Evolutionary conservation across 208 protist genomes (phyloP), one percentile per base, ranked within the genome.

Genomic region (Trypanosoma scelopori): DNA sequence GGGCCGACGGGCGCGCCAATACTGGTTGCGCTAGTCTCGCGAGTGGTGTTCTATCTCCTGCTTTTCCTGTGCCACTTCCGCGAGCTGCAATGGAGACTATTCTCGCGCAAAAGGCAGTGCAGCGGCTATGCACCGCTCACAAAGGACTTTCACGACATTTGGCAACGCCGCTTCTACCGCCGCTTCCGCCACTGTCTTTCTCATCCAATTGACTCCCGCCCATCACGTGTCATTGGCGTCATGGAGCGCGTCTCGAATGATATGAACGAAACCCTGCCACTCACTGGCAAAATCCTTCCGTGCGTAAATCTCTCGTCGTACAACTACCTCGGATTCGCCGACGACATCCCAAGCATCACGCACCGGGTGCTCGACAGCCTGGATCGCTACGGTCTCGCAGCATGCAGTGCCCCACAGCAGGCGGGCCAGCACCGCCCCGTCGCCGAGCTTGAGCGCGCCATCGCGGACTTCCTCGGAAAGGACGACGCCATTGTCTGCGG

Each of bases 251-350:
- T 70, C 11, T 90, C 89, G 37, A 63, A 89, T 20, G 91, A 98
- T 74, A 79, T 87, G 81, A 95, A 95, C 65, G 60, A 66, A 45
- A 95, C 84, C 20, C 95, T 97, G 57, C 35, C 82, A 70, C 81
- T 90, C 42, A 98, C 89, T 18, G 94, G 93, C 55, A 60, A 82
- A 50, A 82, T 82, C 13, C 82, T 87, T 48, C 77, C 80, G 7
- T 85, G 76, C 53, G 76, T 99, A 42, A 99, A 99, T 82, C 72
- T 99, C 28, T 91, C 87, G 20, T 98, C 92, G 23, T 99, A 99
- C 86, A 99, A 99, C 89, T 99, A 99, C 85, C 87, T 99, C 0
- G 98, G 98, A 42, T 99, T 99, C 77, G 98, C 94, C 4, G 89
- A 98, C 52, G 97, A 94, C 69, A 81, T n/a, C n/a, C n/a, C n/a